These are phyloP conservation scores for Phanerodontia chrysosporium DNA, from an alignment of 768 basidiomycete genomes.

Conservation along the genomic window DNA sequence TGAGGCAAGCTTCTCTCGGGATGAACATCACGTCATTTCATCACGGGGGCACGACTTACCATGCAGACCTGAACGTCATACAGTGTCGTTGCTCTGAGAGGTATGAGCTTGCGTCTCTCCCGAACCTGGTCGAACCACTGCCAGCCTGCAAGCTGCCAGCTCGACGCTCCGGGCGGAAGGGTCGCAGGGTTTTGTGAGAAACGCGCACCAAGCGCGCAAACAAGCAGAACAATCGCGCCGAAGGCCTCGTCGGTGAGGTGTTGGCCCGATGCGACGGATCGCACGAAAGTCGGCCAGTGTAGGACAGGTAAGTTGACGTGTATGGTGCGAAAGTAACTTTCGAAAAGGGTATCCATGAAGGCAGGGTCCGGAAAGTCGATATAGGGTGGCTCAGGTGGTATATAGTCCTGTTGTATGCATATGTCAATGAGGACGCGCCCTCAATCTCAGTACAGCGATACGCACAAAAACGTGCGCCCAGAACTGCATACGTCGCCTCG, in stretches of 20 bases:
- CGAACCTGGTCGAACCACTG: conserved; percentile 51
- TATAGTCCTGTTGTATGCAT: conserved; percentile 5
- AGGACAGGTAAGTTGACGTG: conserved; percentile 37
- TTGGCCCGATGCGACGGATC: conserved; percentile 25
- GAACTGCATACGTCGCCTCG: no score
- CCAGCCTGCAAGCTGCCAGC: conserved; percentile 24
- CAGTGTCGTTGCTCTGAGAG: conserved; percentile 44
- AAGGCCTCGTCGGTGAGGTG: conserved; percentile 34
- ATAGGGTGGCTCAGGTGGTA: conserved; percentile 8
- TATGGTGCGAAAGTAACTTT: conserved; percentile 36
- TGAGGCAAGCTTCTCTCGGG: not conserved
- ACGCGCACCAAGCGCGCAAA: conserved; percentile 41
- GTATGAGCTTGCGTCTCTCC: conserved; percentile 44
- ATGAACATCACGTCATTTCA: not conserved
- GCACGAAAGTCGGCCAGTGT: conserved; percentile 38
- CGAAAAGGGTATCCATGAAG: conserved; percentile 33
- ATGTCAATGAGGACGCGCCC: no score
- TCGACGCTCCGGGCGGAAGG: conserved; percentile 10
- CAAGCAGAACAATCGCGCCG: conserved; percentile 32
- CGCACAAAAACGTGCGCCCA: no score
- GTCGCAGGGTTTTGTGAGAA: conserved; percentile 41
- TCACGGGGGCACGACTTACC: conserved; percentile 25
- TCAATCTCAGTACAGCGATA: no score
- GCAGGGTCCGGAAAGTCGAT: conserved; percentile 20
- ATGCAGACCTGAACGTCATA: conserved; percentile 65